phyloP scores from a whole-genome alignment of 148 eudicot genomes.

The Spergularia bocconei region DNA sequence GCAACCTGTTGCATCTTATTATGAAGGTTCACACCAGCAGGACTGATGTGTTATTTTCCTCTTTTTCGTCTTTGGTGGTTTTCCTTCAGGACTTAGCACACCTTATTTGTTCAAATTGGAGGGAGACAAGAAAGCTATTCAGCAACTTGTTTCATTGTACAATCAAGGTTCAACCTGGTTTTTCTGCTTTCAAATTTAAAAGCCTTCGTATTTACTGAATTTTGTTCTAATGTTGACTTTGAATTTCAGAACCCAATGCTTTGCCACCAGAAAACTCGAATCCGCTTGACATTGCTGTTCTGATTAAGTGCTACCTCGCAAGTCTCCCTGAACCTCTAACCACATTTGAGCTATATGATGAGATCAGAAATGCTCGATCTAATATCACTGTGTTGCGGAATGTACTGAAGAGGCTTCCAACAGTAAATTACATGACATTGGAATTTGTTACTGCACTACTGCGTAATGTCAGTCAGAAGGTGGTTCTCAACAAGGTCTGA shows the following conservation, averaged over 20 bases:
- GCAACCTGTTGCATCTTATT: not conserved
- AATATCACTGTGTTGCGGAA: conserved; percentile 61
- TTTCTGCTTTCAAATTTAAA: not conserved
- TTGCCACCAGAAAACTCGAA: conserved; percentile 65
- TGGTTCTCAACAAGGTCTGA: conserved; percentile 84
- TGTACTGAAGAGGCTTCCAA: conserved; percentile 80
- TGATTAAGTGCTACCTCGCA: conserved; percentile 85
- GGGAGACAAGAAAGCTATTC: conserved; percentile 77
- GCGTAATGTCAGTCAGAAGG: conserved; percentile 88
- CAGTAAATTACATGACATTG: conserved; percentile 87
- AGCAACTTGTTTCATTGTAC: conserved; percentile 72
- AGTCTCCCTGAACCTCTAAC: conserved; percentile 88
- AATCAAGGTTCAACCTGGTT: conserved; percentile 61
- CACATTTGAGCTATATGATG: conserved; percentile 69
- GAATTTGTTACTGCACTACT: conserved; percentile 86
- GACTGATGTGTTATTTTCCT: not conserved
- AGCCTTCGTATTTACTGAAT: conserved; percentile 4
- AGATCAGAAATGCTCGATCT: conserved; percentile 70
- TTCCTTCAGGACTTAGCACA: conserved; percentile 58
- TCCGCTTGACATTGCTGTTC: conserved; percentile 71
- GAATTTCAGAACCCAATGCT: conserved; percentile 65
- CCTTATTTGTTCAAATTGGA: conserved; percentile 76
- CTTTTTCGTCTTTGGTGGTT: conserved; percentile 4
- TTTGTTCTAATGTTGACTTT: conserved; percentile 14
- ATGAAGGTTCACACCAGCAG: not conserved